These are phyloP conservation scores for Sanghuangporus baumii DNA, from an alignment of 1,284 basidiomycete genomes.

Conservation along the genomic window DNA sequence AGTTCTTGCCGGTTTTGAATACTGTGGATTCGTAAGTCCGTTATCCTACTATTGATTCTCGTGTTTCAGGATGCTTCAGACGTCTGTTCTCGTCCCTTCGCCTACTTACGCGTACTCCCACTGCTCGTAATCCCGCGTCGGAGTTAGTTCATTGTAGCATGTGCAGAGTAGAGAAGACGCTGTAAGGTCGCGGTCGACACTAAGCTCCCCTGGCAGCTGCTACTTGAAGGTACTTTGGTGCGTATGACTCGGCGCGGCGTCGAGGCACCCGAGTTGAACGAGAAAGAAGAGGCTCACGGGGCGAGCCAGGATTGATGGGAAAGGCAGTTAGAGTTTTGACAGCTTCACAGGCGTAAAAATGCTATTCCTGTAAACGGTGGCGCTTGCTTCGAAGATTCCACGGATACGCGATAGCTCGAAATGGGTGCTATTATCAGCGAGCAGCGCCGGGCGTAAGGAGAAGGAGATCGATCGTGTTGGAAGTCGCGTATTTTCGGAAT, in stretches of 20 bases:
- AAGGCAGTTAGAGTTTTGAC: slow-evolving; percentile 1
- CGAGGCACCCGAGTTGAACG: not conserved
- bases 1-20: not conserved
- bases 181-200: too few relatives aligned
- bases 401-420: not conserved
- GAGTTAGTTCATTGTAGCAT: too few relatives aligned
- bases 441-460: not conserved
- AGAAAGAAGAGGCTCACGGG: not conserved
- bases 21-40: not conserved
- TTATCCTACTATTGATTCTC: too few relatives aligned
- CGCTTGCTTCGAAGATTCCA: not conserved
- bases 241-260: not conserved
- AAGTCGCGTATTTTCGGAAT: not conserved
- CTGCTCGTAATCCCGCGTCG: too few relatives aligned
- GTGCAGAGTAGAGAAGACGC: too few relatives aligned
- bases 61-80: too few relatives aligned
- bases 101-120: too few relatives aligned
- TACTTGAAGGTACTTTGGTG: not conserved
- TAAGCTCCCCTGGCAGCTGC: too few relatives aligned
- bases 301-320: not conserved
- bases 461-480: not conserved
- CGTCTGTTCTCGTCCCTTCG: too few relatives aligned
- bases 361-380: not conserved
- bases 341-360: not conserved
- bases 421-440: not conserved